Evolutionary conservation across 2,329 filamentous ascomycete genomes (phyloP).

Genomic region (Neocucurbitaria cava): DNA sequence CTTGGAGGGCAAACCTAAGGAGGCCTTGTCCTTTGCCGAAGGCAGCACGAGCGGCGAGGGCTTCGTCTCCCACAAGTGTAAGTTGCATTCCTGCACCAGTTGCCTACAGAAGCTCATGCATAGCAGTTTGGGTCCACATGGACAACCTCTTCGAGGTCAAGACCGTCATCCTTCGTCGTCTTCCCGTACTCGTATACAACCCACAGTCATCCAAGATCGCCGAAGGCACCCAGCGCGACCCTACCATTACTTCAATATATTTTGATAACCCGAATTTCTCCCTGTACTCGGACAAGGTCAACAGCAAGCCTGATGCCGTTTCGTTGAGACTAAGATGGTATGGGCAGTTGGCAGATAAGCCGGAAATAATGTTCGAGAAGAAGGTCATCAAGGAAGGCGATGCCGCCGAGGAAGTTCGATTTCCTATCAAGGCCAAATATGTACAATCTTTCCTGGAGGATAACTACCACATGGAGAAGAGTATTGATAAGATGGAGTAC

Average conservation of each 20-base stretch:
- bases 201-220: conserved; percentile 82
- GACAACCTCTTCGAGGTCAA: conserved; percentile 98
- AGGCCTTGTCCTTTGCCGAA: conserved; percentile 55
- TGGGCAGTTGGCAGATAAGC: conserved; percentile 78
- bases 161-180: conserved; percentile 87
- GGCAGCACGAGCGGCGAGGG: conserved; percentile 60
- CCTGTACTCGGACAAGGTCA: conserved; percentile 85
- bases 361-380: conserved; percentile 86
- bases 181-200: conserved; percentile 93
- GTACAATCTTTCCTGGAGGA: conserved; percentile 85
- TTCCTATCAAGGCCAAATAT: conserved; percentile 93
- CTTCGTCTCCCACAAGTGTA: conserved; percentile 88
- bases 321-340: conserved; percentile 92
- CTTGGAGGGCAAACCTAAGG: conserved; percentile 65
- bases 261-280: conserved; percentile 89
- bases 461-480: conserved; percentile 92
- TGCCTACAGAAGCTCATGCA: conserved; percentile 38
- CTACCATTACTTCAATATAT: conserved; percentile 93
- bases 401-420: conserved; percentile 77
- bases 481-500: conserved; percentile 75
- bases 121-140: conserved; percentile 85
- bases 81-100: conserved; percentile 37
- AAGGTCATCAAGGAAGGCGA: conserved; percentile 83
- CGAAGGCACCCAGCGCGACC: conserved; percentile 78
- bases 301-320: conserved; percentile 74